Conservation (phyloP, 176 grass and related monocot species). For the Coix lacrymajobi region DNA sequence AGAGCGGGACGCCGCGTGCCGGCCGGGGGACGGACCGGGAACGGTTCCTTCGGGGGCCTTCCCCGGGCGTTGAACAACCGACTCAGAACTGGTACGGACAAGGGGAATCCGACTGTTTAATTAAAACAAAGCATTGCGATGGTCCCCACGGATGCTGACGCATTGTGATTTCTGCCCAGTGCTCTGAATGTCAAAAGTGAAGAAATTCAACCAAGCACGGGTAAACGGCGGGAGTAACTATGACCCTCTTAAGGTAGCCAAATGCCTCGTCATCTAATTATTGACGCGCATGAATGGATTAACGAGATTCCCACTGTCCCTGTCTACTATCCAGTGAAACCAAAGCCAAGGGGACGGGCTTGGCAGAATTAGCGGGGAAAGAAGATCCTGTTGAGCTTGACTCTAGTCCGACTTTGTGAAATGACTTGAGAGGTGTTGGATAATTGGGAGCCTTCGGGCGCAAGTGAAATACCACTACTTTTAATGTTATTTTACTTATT, state of each 20-base stretch:
- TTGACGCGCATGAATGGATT: slow-evolving; percentile 69
- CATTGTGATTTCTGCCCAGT: slow-evolving; percentile 82
- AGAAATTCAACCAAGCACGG: slow-evolving; percentile 84
- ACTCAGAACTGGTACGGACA: slow-evolving; percentile 53
- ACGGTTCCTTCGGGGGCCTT: not conserved
- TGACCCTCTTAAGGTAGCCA: slow-evolving; percentile 88
- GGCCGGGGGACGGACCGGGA: too few relatives aligned
- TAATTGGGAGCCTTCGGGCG: too few relatives aligned
- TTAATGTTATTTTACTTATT: too few relatives aligned
- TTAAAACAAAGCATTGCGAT: slow-evolving; percentile 77
- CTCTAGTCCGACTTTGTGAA: too few relatives aligned
- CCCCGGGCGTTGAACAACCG: slow-evolving; percentile 10
- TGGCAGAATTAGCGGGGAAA: too few relatives aligned
- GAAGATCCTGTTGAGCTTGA: too few relatives aligned
- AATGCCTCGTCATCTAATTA: slow-evolving; percentile 61
- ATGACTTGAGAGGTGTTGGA: too few relatives aligned
- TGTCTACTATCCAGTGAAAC: slow-evolving; percentile 32
- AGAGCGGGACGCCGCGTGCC: too few relatives aligned
- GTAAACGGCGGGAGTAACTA: slow-evolving; percentile 83
- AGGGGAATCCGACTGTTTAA: slow-evolving; percentile 75
- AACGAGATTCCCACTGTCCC: slow-evolving; percentile 39
- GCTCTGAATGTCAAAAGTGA: slow-evolving; percentile 72
- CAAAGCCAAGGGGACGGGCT: too few relatives aligned
- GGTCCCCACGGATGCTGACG: slow-evolving; percentile 64
- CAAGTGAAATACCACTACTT: too few relatives aligned